Evolutionary conservation across 2,329 filamentous ascomycete species (phyloP), one percentile per base, ranked within the genome.

Genomic region (Colletotrichum sp.): DNA sequence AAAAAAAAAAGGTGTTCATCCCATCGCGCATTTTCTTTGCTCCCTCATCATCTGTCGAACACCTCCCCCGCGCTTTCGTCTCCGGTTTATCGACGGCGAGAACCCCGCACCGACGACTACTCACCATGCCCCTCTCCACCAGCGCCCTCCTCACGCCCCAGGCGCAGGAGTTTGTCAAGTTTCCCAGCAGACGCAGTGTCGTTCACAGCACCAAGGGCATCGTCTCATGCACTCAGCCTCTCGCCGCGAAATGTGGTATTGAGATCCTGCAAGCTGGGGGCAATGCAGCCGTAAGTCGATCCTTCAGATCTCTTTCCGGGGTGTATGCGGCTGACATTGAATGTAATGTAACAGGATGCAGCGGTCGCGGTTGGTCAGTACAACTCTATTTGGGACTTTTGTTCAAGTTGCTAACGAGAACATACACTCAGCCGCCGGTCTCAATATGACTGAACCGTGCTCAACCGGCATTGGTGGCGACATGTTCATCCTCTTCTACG

Each of bases 401-500:
- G 16, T 22, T 52, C 30, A 36, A 32, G 34, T 8, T 36, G 59
- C 44, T 48, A 59, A 75, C 52, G 18, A 36, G 66, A 76, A 68
- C 32, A 10, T n/a, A 6, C 6, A 7, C 4, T 6, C 74, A 95
- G 96, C 97, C 60, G 97, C 97, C 36, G 96, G 93, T 7, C 89
- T 99, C 72, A 99, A 98, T 85, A 91, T 99, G 82, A 98, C 96
- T 1, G 97, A 99, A 83, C 97, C 97, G 9, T 93, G 93, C 75
- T 97, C 95, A 8, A 99, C 97, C 1, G 97, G 97, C 55, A 98
- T 99, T 76, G 97, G 97, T 73, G 97, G 97, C 77, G 97, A 99
- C 86, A 96, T 98, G 93, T 99, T 99, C 86, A 96, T 96, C 84
- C 91, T 99, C 44, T 98, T 92, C 89, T 99, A 96, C 87, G 92